Evolutionary conservation across 164 flowering plant species (phyloP).

Genomic region (Nymphaea colorata): DNA sequence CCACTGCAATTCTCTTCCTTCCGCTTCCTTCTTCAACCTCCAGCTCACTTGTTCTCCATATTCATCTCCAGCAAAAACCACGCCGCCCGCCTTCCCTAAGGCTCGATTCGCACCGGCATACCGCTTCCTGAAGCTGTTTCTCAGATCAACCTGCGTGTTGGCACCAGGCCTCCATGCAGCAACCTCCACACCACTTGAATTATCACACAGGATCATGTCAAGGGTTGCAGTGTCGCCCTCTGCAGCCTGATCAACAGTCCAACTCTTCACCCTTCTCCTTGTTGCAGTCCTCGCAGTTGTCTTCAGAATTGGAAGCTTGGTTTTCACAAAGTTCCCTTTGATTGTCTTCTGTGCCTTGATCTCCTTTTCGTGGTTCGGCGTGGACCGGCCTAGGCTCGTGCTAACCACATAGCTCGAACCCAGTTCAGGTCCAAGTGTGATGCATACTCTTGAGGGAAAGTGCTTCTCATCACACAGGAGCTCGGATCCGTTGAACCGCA

Average conservation of each 20-base stretch:
- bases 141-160: slow-evolving; percentile 3
- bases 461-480: slow-evolving; percentile 37
- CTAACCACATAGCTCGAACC: slow-evolving; percentile 44
- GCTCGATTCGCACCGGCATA: slow-evolving; percentile 29
- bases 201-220: slow-evolving; percentile 51
- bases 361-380: slow-evolving; percentile 41
- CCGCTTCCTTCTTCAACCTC: slow-evolving; percentile 78
- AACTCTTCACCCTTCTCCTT: slow-evolving; percentile 34
- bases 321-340: slow-evolving; percentile 48
- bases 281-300: slow-evolving; percentile 18
- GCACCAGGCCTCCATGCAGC: slow-evolving; percentile 32
- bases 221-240: slow-evolving; percentile 64
- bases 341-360: slow-evolving; percentile 26
- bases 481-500: slow-evolving; percentile 37
- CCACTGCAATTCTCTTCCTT: slow-evolving; percentile 92
- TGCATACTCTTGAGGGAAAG: slow-evolving; percentile 48
- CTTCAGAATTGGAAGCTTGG: slow-evolving; percentile 25
- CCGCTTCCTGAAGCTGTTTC: slow-evolving; percentile 18
- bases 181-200: slow-evolving; percentile 33
- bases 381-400: slow-evolving; percentile 71
- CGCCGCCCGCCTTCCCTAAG: slow-evolving; percentile 45
- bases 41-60: slow-evolving; percentile 58
- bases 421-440: slow-evolving; percentile 74
- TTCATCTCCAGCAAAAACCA: slow-evolving; percentile 64
- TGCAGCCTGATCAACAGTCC: slow-evolving; percentile 86